phyloP scores from a whole-genome alignment of 257 asterid genomes.

The Nyctanthes arbortristis region DNA sequence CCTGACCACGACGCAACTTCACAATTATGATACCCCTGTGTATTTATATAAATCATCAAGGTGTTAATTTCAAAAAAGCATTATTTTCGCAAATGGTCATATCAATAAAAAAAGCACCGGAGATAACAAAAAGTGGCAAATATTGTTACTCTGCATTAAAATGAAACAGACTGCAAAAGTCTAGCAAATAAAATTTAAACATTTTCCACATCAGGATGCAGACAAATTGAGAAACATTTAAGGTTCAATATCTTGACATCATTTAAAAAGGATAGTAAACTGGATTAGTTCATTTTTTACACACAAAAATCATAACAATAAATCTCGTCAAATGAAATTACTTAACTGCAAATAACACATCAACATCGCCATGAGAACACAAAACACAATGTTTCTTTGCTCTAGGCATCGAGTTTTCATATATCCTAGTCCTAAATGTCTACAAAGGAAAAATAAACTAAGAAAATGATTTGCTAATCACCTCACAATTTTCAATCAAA shows the following conservation, averaged over 20 bases:
- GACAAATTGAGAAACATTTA: neutral
- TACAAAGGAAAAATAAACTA: too few relatives aligned
- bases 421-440: neutral
- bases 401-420: neutral
- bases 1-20: slow-evolving; percentile 98
- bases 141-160: neutral
- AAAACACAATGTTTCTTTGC: neutral
- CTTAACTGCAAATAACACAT: neutral
- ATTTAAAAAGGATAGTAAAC: neutral
- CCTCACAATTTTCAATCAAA: too few relatives aligned
- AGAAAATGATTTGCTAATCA: too few relatives aligned
- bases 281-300: neutral
- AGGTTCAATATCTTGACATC: too few relatives aligned
- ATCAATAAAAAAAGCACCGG: too few relatives aligned
- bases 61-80: neutral
- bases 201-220: neutral
- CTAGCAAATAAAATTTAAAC: neutral
- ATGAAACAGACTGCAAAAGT: neutral
- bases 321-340: neutral
- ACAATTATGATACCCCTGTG: slow-evolving; percentile 93
- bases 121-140: neutral
- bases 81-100: neutral
- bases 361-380: neutral
- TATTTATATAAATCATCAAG: slow-evolving; percentile 14
- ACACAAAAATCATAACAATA: neutral